A percentile compares a stretch with the other conserved stretches of the same genome.
phyloP scores from a whole-genome alignment of 805 yeast species.

The Candida oleophila region DNA sequence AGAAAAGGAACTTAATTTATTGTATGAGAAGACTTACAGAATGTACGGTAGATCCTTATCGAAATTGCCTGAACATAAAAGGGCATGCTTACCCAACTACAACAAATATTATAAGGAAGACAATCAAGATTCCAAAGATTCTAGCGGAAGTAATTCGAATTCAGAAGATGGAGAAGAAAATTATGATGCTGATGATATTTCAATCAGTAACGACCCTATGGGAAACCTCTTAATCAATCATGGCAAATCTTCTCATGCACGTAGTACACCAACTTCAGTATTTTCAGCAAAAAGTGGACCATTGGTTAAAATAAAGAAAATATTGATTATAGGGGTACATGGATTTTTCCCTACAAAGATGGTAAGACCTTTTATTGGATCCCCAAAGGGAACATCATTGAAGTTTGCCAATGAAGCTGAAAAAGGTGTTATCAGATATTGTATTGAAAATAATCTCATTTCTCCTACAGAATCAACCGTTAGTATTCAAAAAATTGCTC shows the following conservation, averaged over 20 bases:
- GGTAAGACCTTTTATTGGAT: conserved; percentile 84
- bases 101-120: conserved; percentile 25
- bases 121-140: conserved; percentile 5
- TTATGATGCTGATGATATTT: conserved; percentile 28
- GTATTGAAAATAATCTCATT: conserved; percentile 46
- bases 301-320: conserved; percentile 46
- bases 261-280: neutral
- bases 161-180: conserved; percentile 25
- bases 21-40: conserved; percentile 36
- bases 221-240: conserved; percentile 41
- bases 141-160: neutral
- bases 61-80: conserved; percentile 33
- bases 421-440: conserved; percentile 60
- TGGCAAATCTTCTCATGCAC: conserved; percentile 3
- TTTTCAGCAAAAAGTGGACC: conserved; percentile 10
- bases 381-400: conserved; percentile 94
- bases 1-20: conserved; percentile 30
- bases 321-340: conserved; percentile 88
- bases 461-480: conserved; percentile 29
- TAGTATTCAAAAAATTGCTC: conserved; percentile 82
- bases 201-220: conserved; percentile 40
- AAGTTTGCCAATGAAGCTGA: conserved; percentile 92
- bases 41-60: conserved; percentile 38
- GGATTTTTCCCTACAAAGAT: conserved; percentile 92
- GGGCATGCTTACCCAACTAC: conserved; percentile 41